Conservation (phyloP, 2,329 filamentous ascomycete species). For the Xylariaceae sp. region DNA sequence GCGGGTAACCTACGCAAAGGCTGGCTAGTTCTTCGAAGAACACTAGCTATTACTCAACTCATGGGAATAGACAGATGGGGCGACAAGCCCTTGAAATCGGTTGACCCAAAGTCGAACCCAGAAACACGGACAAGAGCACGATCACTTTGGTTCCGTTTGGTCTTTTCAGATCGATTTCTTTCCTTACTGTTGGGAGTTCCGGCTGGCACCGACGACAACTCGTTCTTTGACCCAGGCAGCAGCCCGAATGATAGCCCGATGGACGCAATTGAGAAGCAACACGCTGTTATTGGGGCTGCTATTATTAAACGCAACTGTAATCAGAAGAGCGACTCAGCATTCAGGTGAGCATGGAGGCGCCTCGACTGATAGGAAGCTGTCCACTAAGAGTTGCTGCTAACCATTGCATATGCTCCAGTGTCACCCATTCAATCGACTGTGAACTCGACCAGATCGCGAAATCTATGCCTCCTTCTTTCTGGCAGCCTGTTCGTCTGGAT, state of each 20-base stretch:
- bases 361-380: too few species aligned
- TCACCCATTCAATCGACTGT: conserved; percentile 31
- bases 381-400: too few species aligned
- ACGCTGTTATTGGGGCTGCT: conserved; percentile 37
- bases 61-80: conserved; percentile 42
- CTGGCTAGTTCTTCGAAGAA: conserved; percentile 48
- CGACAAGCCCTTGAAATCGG: conserved; percentile 32
- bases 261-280: conserved; percentile 41
- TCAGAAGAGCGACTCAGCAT: conserved; percentile 30
- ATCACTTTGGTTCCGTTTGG: conserved; percentile 45
- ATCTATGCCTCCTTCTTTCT: conserved; percentile 44
- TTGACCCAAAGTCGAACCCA: conserved; percentile 31
- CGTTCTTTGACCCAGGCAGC: conserved; percentile 27
- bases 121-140: conserved; percentile 23
- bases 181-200: conserved; percentile 48
- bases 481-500: conserved; percentile 34
- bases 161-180: conserved; percentile 45
- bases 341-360: conserved; percentile 15
- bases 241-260: conserved; percentile 28
- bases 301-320: conserved; percentile 44
- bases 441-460: conserved; percentile 41
- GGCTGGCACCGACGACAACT: conserved; percentile 36
- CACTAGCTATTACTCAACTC: conserved; percentile 46
- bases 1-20: conserved; percentile 49
- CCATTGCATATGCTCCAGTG: too few species aligned